These are phyloP conservation scores for Lithospermum erythrorhizon DNA, from an alignment of 257 asterid species.

Conservation along the genomic window DNA sequence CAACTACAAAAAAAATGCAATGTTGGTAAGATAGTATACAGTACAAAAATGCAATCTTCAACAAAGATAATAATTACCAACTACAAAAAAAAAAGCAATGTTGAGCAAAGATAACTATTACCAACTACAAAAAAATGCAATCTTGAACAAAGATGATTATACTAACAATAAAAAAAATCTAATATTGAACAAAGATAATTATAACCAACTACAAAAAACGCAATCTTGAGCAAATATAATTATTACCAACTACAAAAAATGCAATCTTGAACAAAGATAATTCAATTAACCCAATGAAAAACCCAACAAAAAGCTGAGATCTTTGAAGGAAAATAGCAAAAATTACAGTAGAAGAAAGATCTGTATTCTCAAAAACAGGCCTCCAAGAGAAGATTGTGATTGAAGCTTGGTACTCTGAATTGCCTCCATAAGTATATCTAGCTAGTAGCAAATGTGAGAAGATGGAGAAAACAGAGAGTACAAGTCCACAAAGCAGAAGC, in stretches of 20 bases:
- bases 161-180: not conserved
- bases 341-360: conserved; percentile 38
- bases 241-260: conserved; percentile 1
- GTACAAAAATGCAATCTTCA: not conserved
- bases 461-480: conserved; percentile 68
- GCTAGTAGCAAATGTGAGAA: conserved; percentile 82
- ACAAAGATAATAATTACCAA: conserved; percentile 3
- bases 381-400: conserved; percentile 89
- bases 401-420: conserved; percentile 74
- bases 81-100: not conserved
- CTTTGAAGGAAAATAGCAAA: conserved; percentile 20
- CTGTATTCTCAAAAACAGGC: conserved; percentile 50
- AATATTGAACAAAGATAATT: too few species aligned
- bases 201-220: not conserved
- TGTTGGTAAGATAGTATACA: not conserved
- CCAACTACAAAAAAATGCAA: not conserved
- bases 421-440: conserved; percentile 56
- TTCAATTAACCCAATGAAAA: not conserved
- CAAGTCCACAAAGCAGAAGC: conserved; percentile 70
- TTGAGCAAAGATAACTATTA: conserved; percentile 1
- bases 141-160: not conserved
- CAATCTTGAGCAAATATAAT: not conserved
- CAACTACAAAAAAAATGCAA: not conserved
- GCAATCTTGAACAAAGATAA: not conserved
- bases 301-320: conserved; percentile 26